Evolutionary conservation across 805 yeast genomes (phyloP), one percentile per base, ranked within the genome.

Genomic region (Myxozyma mucilagina): DNA sequence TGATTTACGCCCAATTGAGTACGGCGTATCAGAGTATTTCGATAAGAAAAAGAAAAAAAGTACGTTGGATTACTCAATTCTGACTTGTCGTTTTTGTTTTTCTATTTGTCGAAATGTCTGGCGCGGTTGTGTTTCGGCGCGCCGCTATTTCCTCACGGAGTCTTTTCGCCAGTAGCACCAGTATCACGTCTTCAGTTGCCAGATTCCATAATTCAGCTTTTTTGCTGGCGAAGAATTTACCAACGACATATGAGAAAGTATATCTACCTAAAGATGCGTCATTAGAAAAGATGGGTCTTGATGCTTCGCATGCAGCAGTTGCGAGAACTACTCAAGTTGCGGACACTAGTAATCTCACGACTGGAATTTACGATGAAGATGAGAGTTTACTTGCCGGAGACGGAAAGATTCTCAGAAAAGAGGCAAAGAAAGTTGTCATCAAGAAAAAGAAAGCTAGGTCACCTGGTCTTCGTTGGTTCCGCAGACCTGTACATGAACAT

Each of bases 401-500:
- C 14, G 50, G 44, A 14, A 35, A 38, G 10, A 36, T 52, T 18
- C 47, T 43, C 29, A 24, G 65, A 29, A 49, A 36, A 42, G 41
- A 36, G 5, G 59, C 35, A 14, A 48, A 34, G 29, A 34, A 20
- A 13, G 47, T 61, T 3, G 48, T 52, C 54, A 52, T 66, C 11
- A 42, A 52, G 43, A 66, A 59, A 42, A 53, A 45, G 45, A 64
- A 65, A 50, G 64, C 66, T 16, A 44, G 44, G 9, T 24, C 65
- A 13, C 69, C 69, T 31, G 68, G 68, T 31, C 35, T 65, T 20
- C 61, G 69, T 20, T 90, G 97, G 90, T 90, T 84, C 79, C 83
- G 90, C 69, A 84, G 86, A 67, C 97, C 98, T 47, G 80, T 91
- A 16, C 92, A 92, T 74, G 87, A 89, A 14, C 89, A 94, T 74